These are phyloP conservation scores for Mucor circinelloides DNA, from an alignment of 371 early-diverging fungal genomes.

Conservation along the genomic window DNA sequence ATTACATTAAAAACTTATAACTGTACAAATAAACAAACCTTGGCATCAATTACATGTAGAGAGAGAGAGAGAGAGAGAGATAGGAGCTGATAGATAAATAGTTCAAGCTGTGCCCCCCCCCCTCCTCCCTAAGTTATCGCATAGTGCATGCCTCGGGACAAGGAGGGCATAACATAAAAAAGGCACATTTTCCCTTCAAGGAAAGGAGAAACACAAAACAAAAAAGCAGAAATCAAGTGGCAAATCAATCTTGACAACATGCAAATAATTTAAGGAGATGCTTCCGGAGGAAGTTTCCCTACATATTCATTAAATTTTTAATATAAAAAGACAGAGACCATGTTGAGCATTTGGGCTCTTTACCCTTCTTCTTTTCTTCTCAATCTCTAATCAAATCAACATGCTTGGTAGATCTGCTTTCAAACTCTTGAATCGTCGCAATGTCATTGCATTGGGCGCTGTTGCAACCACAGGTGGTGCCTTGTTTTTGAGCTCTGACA, in stretches of 20 bases:
- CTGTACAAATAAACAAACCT: constrained; percentile 6
- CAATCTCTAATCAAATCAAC: background rate
- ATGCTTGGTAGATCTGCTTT: constrained; percentile 42
- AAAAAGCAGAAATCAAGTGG: constrained; percentile 6
- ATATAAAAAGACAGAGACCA: background rate
- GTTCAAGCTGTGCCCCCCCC: background rate
- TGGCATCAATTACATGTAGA: background rate
- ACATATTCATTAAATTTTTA: constrained; percentile 12
- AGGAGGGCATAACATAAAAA: background rate
- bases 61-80: background rate
- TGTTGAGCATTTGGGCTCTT: background rate
- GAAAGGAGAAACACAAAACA: background rate
- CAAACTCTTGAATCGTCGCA: constrained; percentile 31
- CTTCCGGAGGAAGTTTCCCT: constrained; percentile 14
- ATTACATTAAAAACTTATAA: background rate
- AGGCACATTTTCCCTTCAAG: too few species aligned
- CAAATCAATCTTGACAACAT: constrained; percentile 19
- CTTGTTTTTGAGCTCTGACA: constrained; percentile 29
- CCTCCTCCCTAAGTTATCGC: background rate
- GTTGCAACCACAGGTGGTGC: constrained; percentile 40
- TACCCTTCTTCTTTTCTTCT: background rate
- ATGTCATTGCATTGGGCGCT: constrained; percentile 35
- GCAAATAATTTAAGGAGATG: background rate
- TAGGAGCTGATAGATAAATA: constrained; percentile 1
- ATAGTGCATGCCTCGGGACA: background rate